Evolutionary conservation across 495 filamentous ascomycete genomes (phyloP), one percentile per base, ranked within the genome.

Genomic region (Aspergillus funiculosus): DNA sequence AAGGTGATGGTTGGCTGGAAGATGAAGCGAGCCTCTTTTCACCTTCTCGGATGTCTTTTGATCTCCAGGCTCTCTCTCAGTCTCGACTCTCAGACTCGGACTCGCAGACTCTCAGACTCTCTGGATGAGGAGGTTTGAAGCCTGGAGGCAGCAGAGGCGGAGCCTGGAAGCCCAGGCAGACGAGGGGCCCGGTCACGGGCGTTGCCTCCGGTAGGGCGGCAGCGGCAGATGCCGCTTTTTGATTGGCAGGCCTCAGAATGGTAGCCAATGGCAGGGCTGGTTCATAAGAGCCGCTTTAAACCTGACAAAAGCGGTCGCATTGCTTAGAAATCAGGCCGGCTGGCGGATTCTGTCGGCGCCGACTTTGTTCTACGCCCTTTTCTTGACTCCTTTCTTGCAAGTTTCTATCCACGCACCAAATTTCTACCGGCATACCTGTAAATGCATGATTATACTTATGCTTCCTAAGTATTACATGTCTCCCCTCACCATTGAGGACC

Each of bases 291-390:
- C 43, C 24, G 47, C 25, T 42, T 35, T 43, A 38, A 37, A 14
- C 2, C 0, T 9, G 15, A 28, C 26, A 47, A 47, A 38, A 19
- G 22, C 25, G 14, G 31, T 4, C 18, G 4, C 13, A 7, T 20
- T 48, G 54, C 54, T 57, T 57, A 57, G 50, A 57, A 57, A 57
- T 57, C 54, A 51, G 51, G 39, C 39, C 36, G 21, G 54, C 32
- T 25, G 41, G 35, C 47, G 47, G 39, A 44, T 54, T 54, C 47
- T 50, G 3, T 41, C 27, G 18, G 11, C 43, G 35, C 43, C 43
- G 34, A 46, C 27, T 19, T 29, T 46, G 25, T 46, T 46, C 43
- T 37, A 46, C 43, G 34, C n/a, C 29, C 36, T 28, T 41, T 27
- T 29, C 39, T 38, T 26, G 29, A 36, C 27, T 39, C 29, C 17